Base-by-base conservation (phyloP, 768 basidiomycete species). In the Stropharia rugosoannulata region DNA sequence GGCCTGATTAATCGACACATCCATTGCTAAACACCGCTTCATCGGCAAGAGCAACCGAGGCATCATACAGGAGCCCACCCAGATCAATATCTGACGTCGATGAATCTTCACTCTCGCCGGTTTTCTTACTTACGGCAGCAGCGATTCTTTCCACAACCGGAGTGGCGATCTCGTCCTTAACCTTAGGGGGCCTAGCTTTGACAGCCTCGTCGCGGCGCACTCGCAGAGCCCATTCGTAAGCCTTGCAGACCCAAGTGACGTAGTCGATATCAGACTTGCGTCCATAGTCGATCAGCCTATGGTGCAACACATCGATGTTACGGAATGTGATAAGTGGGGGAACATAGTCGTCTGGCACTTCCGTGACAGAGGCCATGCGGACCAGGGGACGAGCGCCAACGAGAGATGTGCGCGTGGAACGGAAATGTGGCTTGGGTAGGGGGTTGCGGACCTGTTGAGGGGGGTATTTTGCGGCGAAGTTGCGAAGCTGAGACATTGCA, bases 221-320 rank as follows among this genome's bases (percentile, higher is more conserved):
- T 56, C 80, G 76, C 62, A 95, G 68, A 4, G 85, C 82, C 61
- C 83, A 82, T 59, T 86, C 82, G 64, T 95, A 96, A 3, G 86
- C 75, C 70, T 84, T 85, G 63, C 82, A 84, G 2, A 87, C 66
- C 79, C 84, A 94, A 59, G 83, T 91, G 43, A 96, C 57, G 63
- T 85, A 90, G 6, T 74, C 80, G 25, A 95, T 73, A 15, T 83
- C 82, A 38, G 76, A 72, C n/a, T 36, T 55, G 53, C 71, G 69
- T 35, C 68, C 71, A 18, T 70, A 68, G 19, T 68, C 73, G 12
- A 87, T 82, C 27, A 94, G 70, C 25, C 87, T 77, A 55, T 92
- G 81, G 66, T 96, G 93, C 49, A 97, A 73, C 5, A 87, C 57
- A 59, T 90, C 87, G n/a, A 96, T 60, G 65, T 96, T 93, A 13